Conservation (phyloP, 1,284 basidiomycete species). For the Melampsora larici-populina region DNA sequence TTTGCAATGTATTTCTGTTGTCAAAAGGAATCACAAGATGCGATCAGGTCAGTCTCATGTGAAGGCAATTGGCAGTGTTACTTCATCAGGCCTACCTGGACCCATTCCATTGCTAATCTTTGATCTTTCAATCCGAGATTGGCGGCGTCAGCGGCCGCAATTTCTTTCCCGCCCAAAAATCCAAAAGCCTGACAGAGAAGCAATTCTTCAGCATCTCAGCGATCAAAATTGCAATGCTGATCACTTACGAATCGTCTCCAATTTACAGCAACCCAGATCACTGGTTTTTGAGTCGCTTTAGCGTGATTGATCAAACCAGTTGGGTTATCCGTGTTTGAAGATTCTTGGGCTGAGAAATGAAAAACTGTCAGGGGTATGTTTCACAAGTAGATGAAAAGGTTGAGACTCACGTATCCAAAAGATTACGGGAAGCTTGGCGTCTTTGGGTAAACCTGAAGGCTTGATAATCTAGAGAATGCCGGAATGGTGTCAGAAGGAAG, state of each 20-base stretch:
- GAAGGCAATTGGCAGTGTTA: background rate
- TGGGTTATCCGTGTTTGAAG: background rate
- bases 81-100: constrained; percentile 1
- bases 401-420: background rate
- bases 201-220: no score
- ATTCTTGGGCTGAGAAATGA: background rate
- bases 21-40: background rate
- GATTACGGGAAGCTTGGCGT: background rate
- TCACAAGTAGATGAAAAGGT: background rate
- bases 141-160: background rate
- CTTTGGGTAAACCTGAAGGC: background rate
- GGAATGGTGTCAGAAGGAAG: no score
- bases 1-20: background rate
- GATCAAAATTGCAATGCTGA: background rate
- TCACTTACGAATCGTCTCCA: background rate
- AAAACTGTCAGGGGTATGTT: background rate
- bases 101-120: constrained; percentile 21
- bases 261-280: constrained; percentile 1
- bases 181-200: constrained; percentile 4
- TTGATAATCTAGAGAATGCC: background rate
- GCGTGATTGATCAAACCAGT: background rate
- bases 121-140: constrained; percentile 39
- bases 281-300: background rate
- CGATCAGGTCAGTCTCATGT: no score
- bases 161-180: constrained; percentile 28